Evolutionary conservation across 306 rosid genomes (phyloP).

Genomic region (Arachis stenosperma): DNA sequence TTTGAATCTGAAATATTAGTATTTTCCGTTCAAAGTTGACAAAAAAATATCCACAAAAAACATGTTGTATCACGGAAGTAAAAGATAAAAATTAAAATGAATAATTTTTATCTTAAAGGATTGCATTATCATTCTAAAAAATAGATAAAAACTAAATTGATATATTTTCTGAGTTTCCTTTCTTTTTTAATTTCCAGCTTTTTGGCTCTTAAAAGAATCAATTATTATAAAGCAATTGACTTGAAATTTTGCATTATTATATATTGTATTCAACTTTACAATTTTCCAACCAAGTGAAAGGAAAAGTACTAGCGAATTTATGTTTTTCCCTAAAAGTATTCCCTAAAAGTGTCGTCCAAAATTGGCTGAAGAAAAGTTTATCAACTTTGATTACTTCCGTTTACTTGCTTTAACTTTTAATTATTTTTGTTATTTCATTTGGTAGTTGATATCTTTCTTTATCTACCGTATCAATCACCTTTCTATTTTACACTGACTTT

Average conservation of each 20-base stretch:
- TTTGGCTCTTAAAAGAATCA: slow-evolving; percentile 18
- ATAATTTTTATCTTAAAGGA: too few relatives aligned
- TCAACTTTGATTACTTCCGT: not conserved
- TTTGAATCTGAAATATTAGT: too few relatives aligned
- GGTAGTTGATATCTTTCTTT: not conserved
- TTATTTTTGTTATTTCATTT: too few relatives aligned
- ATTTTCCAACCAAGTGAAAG: not conserved
- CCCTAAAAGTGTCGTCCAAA: not conserved
- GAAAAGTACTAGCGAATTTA: too few relatives aligned
- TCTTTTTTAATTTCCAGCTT: not conserved
- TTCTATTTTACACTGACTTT: slow-evolving; percentile 4
- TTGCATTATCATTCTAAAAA: too few relatives aligned
- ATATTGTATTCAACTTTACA: not conserved
- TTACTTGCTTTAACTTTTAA: not conserved
- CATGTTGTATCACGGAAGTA: too few relatives aligned
- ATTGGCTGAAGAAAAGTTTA: not conserved
- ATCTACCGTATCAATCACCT: not conserved
- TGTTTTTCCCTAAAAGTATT: not conserved
- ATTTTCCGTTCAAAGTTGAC: too few relatives aligned
- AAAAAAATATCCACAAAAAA: too few relatives aligned
- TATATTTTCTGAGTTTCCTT: not conserved
- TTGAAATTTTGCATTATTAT: not conserved
- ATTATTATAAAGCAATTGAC: not conserved
- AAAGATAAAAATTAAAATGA: too few relatives aligned
- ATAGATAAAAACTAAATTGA: too few relatives aligned